These are phyloP conservation scores for Pisolithus marmoratus DNA, from an alignment of 768 basidiomycete genomes.

Conservation along the genomic window DNA sequence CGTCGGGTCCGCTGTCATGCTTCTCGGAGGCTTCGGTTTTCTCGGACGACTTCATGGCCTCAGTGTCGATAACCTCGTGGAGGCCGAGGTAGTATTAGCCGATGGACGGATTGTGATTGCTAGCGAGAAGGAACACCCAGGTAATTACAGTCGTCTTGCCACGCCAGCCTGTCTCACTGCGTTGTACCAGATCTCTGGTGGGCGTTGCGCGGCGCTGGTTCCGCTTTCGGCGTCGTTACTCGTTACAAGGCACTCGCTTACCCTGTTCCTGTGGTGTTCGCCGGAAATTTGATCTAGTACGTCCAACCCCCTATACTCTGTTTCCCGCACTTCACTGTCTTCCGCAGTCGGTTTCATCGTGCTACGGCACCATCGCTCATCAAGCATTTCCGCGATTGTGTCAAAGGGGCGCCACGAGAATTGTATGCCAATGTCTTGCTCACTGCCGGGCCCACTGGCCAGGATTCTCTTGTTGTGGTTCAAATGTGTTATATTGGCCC, in stretches of 20 bases:
- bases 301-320: conserved; percentile 19
- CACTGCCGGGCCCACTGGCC: conserved; percentile 80
- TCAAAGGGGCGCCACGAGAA: conserved; percentile 82
- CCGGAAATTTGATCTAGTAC: conserved; percentile 89
- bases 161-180: conserved; percentile 1
- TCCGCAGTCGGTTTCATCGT: conserved; percentile 72
- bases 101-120: conserved; percentile 82
- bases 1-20: conserved; percentile 72
- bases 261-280: conserved; percentile 86
- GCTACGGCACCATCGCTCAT: conserved; percentile 86
- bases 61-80: conserved; percentile 85
- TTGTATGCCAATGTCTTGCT: conserved; percentile 88
- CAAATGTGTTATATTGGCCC: conserved; percentile 89
- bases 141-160: conserved; percentile 26
- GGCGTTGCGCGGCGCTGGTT: conserved; percentile 80
- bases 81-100: conserved; percentile 87
- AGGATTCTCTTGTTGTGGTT: conserved; percentile 83
- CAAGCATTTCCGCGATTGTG: conserved; percentile 88
- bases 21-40: conserved; percentile 87
- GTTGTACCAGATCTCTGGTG: conserved; percentile 69
- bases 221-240: conserved; percentile 78
- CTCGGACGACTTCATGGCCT: conserved; percentile 78
- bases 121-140: conserved; percentile 66
- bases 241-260: conserved; percentile 88
- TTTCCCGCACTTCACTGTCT: conserved; percentile 2